These are phyloP conservation scores for Dimocarpus longan DNA, from an alignment of 345 rosid genomes.

Conservation along the genomic window DNA sequence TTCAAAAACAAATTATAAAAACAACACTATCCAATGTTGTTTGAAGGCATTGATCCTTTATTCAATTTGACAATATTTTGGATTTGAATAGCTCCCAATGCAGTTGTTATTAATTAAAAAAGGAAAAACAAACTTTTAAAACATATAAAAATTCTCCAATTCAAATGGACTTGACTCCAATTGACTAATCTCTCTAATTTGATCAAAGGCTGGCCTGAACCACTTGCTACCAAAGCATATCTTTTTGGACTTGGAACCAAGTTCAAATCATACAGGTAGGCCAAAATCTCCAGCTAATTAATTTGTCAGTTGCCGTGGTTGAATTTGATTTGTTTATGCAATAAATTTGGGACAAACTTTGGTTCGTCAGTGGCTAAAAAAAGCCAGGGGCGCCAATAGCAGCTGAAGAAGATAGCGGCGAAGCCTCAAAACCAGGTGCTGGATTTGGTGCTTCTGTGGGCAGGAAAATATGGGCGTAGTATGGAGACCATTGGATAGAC, in stretches of 20 bases:
- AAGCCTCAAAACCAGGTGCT: constrained; percentile 38
- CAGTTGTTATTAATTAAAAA: too few relatives aligned
- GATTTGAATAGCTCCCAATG: too few relatives aligned
- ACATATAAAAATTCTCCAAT: background rate
- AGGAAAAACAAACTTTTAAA: too few relatives aligned
- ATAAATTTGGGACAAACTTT: constrained; percentile 8
- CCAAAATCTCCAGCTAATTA: constrained; percentile 1
- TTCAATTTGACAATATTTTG: too few relatives aligned
- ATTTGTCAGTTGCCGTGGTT: background rate
- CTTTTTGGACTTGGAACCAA: background rate
- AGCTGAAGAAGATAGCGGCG: background rate
- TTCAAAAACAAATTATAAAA: background rate
- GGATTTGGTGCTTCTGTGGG: constrained; percentile 29
- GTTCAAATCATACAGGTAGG: background rate
- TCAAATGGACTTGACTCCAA: background rate
- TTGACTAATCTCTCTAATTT: background rate
- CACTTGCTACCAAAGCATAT: background rate
- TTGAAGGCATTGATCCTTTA: too few relatives aligned
- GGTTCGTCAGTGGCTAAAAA: constrained; percentile 8
- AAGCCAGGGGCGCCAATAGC: constrained; percentile 21
- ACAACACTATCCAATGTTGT: too few relatives aligned
- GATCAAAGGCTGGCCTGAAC: background rate
- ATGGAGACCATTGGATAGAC: background rate
- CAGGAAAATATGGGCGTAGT: background rate
- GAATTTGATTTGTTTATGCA: background rate